phyloP scores from a whole-genome alignment of 1,284 basidiomycete species.

The Calocybe gambosa region DNA sequence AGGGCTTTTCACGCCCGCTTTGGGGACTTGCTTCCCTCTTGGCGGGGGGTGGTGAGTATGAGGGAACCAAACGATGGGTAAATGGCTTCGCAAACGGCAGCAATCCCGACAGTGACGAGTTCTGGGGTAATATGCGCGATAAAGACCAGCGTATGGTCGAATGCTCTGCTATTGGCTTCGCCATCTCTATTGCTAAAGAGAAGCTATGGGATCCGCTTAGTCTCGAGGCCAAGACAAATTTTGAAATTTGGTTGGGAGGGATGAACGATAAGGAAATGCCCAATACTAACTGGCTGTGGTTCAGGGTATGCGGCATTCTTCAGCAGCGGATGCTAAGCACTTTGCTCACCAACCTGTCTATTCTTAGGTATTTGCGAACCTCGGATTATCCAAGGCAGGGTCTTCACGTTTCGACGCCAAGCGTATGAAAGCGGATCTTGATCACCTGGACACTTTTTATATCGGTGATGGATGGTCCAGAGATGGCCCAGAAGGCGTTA shows the following conservation, averaged over 20 bases:
- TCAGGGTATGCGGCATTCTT: conserved; percentile 39
- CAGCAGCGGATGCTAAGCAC: not conserved
- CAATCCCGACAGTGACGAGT: conserved; percentile 58
- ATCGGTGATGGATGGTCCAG: conserved; percentile 72
- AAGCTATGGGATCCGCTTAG: conserved; percentile 59
- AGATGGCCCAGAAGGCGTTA: conserved; percentile 71
- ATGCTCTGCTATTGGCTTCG: conserved; percentile 72
- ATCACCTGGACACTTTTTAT: conserved; percentile 76
- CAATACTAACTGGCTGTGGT: conserved; percentile 80
- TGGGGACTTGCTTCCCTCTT: conserved; percentile 70
- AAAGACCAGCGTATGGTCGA: conserved; percentile 82
- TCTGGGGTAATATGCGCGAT: conserved; percentile 70
- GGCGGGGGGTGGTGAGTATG: conserved; percentile 55
- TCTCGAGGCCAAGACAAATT: conserved; percentile 45
- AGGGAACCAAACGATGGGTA: conserved; percentile 54
- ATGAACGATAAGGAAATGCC: conserved; percentile 76
- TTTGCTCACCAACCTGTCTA: not conserved
- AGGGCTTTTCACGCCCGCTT: conserved; percentile 71
- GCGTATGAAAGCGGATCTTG: conserved; percentile 69
- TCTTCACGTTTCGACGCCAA: conserved; percentile 51
- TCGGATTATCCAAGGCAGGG: conserved; percentile 59
- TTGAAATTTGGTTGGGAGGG: conserved; percentile 64
- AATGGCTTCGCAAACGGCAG: conserved; percentile 63
- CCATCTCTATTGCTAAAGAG: conserved; percentile 60
- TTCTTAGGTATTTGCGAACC: conserved; percentile 65